Conservation (phyloP, 2,329 filamentous ascomycete species). For the Torrubiella hemipterigena region DNA sequence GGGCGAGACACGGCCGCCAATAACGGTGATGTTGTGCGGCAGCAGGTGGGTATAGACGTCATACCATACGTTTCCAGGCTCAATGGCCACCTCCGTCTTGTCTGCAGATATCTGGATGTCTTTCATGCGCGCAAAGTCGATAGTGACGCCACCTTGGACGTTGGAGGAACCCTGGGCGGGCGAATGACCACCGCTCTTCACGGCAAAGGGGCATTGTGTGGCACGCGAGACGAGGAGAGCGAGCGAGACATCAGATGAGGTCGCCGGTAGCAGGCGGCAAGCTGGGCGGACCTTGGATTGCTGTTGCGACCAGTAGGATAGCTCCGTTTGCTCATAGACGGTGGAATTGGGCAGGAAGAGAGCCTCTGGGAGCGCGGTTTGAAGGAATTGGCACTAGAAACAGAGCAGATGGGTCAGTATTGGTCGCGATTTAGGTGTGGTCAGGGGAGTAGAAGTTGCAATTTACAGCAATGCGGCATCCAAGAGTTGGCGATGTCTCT, state of each 20-base stretch:
- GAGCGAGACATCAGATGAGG: constrained; percentile 14
- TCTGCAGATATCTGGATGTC: constrained; percentile 10
- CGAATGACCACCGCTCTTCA: constrained; percentile 21
- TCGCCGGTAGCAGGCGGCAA: constrained; percentile 14
- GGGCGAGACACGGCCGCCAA: constrained; percentile 12
- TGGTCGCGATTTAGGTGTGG: too few species aligned
- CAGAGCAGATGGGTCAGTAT: too few species aligned
- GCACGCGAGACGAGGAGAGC: constrained; percentile 12
- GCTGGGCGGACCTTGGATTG: constrained; percentile 9
- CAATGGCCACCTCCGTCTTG: constrained; percentile 7
- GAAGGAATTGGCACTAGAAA: too few species aligned
- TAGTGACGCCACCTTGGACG: constrained; percentile 15
- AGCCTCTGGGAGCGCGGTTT: too few species aligned
- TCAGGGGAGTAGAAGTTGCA: too few species aligned
- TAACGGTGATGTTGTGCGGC: constrained; percentile 9
- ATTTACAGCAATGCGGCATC: too few species aligned
- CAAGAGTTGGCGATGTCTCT: too few species aligned
- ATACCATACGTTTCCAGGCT: constrained; percentile 11
- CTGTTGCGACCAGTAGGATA: constrained; percentile 13
- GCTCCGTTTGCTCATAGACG: constrained; percentile 10
- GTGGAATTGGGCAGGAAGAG: constrained; percentile 8
- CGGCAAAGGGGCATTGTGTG: constrained; percentile 17
- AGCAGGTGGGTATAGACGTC: constrained; percentile 11
- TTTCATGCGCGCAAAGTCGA: constrained; percentile 14
- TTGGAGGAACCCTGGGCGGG: constrained; percentile 15